phyloP scores from a whole-genome alignment of 139 green algal species.

The Tetraselmis chui region DNA sequence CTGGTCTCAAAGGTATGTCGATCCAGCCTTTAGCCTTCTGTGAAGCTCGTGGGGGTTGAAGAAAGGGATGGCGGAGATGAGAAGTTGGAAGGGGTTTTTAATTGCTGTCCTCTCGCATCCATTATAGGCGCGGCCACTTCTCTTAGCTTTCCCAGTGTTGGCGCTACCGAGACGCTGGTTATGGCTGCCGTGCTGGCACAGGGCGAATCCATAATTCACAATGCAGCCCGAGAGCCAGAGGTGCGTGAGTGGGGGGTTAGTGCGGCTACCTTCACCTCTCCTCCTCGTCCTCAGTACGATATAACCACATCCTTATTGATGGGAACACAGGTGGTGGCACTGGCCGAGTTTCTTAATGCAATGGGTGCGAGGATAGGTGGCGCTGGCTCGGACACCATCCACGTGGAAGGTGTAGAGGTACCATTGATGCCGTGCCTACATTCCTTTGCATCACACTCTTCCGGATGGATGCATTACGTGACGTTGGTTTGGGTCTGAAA shows the following conservation, averaged over 20 bases:
- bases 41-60: too few relatives aligned
- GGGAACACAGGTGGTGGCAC: constrained; percentile 15
- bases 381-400: constrained; percentile 31
- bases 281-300: too few relatives aligned
- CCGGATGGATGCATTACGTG: too few relatives aligned
- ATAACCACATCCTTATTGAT: neutral
- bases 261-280: too few relatives aligned
- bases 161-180: constrained; percentile 50
- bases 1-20: neutral
- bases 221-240: constrained; percentile 27
- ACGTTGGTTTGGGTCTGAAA: too few relatives aligned
- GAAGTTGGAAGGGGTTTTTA: too few relatives aligned
- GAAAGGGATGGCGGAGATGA: too few relatives aligned
- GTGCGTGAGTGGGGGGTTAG: too few relatives aligned
- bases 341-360: constrained; percentile 36
- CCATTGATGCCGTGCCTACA: neutral
- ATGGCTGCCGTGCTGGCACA: constrained; percentile 41
- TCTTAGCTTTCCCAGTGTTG: constrained; percentile 43
- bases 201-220: constrained; percentile 33
- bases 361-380: constrained; percentile 31
- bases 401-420: constrained; percentile 22
- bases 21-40: too few relatives aligned
- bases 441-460: neutral
- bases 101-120: too few relatives aligned
- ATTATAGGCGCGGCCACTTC: constrained; percentile 32